A percentile compares a stretch with the other conserved stretches of the same genome.
These are phyloP conservation scores for Metschnikowia baotianmanensis DNA, from an alignment of 805 yeast genomes.

Conservation along the genomic window DNA sequence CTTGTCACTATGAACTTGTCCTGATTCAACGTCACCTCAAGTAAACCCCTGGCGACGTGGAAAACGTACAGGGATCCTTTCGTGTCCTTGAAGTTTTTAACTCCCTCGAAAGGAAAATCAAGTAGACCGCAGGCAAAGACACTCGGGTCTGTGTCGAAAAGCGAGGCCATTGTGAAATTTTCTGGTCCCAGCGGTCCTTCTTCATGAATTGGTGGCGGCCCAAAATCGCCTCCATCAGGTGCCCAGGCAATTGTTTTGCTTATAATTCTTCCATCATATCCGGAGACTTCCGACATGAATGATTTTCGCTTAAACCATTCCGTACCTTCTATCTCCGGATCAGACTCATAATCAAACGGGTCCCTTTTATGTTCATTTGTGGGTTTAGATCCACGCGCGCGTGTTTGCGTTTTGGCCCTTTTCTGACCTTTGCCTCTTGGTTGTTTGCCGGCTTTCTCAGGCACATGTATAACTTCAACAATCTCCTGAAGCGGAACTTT, in stretches of 20 bases:
- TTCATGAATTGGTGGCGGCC: slow-evolving; percentile 33
- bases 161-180: slow-evolving; percentile 58
- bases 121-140: slow-evolving; percentile 73
- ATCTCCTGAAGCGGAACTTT: slow-evolving; percentile 54
- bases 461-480: slow-evolving; percentile 54
- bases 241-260: slow-evolving; percentile 62
- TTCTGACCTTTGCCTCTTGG: slow-evolving; percentile 3
- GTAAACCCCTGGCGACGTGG: slow-evolving; percentile 66
- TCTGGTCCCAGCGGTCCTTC: slow-evolving; percentile 36
- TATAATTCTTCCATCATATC: slow-evolving; percentile 30
- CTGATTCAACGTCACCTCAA: slow-evolving; percentile 65
- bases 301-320: slow-evolving; percentile 50
- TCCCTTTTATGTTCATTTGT: slow-evolving; percentile 19
- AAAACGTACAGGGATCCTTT: slow-evolving; percentile 71
- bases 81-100: slow-evolving; percentile 58
- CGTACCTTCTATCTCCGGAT: slow-evolving; percentile 44
- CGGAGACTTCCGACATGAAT: slow-evolving; percentile 48
- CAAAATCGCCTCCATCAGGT: slow-evolving; percentile 49
- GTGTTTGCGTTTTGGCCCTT: not conserved
- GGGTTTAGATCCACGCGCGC: not conserved
- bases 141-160: slow-evolving; percentile 62
- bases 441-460: slow-evolving; percentile 24
- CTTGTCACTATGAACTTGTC: slow-evolving; percentile 56
- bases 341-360: slow-evolving; percentile 33
- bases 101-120: slow-evolving; percentile 59